A percentile compares a stretch with the other conserved stretches of the same genome.
phyloP scores from a whole-genome alignment of 495 filamentous ascomycete species.

The Xylaria acuta region DNA sequence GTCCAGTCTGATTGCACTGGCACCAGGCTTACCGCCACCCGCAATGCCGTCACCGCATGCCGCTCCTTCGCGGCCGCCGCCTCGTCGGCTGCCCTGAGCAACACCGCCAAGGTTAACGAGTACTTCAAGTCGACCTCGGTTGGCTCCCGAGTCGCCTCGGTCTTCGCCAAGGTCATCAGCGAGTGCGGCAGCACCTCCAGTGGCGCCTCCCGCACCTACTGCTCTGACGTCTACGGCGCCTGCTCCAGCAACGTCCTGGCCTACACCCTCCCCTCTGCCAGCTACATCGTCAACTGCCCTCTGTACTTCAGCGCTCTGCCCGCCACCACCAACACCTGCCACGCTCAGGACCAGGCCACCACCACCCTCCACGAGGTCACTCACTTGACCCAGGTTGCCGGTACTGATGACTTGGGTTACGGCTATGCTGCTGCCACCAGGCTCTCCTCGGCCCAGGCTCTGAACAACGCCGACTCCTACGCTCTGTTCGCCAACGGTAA shows the following conservation, averaged over 20 bases:
- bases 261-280: constrained; percentile 60
- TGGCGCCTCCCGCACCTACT: constrained; percentile 59
- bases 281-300: constrained; percentile 63
- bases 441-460: constrained; percentile 49
- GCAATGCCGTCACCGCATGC: constrained; percentile 57
- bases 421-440: constrained; percentile 57
- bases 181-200: constrained; percentile 54
- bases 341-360: constrained; percentile 63
- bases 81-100: constrained; percentile 58
- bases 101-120: constrained; percentile 61
- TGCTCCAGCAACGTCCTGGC: constrained; percentile 63
- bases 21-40: constrained; percentile 46
- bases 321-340: constrained; percentile 54
- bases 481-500: constrained; percentile 63
- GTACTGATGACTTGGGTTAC: constrained; percentile 61
- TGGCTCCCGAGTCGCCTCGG: constrained; percentile 57
- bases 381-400: constrained; percentile 56
- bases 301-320: constrained; percentile 62
- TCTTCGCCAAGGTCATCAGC: constrained; percentile 57
- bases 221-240: constrained; percentile 57
- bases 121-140: constrained; percentile 65
- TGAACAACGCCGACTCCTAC: constrained; percentile 66
- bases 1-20: constrained; percentile 58
- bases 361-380: constrained; percentile 69
- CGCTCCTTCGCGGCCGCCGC: constrained; percentile 58